Evolutionary conservation across 176 grass and related monocot genomes (phyloP).

Genomic region (Poa annua): DNA sequence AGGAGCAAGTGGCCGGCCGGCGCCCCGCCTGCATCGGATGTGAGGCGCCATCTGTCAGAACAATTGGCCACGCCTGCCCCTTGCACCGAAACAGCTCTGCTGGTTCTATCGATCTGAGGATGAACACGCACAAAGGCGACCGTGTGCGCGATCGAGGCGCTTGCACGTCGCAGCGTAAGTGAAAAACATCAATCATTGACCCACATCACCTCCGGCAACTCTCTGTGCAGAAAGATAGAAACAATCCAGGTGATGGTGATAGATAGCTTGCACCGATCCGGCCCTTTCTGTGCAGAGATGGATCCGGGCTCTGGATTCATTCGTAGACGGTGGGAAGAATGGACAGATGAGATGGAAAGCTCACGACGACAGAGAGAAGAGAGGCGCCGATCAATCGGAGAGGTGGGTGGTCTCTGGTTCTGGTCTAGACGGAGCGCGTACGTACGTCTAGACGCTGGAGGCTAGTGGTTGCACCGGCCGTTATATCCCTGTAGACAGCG

Average conservation of each 20-base stretch:
- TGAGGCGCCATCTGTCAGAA: not conserved
- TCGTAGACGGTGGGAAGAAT: slow-evolving; percentile 16
- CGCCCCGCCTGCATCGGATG: not conserved
- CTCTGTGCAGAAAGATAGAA: not conserved
- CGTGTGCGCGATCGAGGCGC: too few species aligned
- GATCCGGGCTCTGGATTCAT: not conserved
- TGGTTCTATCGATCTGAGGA: not conserved
- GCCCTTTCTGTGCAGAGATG: slow-evolving; percentile 16
- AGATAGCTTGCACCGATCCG: not conserved
- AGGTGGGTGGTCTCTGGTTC: too few species aligned
- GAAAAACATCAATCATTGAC: slow-evolving; percentile 53
- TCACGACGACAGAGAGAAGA: not conserved
- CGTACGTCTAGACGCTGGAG: too few species aligned
- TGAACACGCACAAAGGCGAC: not conserved
- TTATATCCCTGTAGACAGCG: slow-evolving; percentile 51
- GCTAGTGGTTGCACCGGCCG: slow-evolving; percentile 47
- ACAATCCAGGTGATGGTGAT: not conserved
- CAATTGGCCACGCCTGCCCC: not conserved
- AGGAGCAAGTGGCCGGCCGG: slow-evolving; percentile 14
- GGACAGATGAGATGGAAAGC: slow-evolving; percentile 46
- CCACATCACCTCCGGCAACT: too few species aligned
- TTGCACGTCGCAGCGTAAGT: not conserved
- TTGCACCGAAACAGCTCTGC: not conserved
- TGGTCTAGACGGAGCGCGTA: not conserved
- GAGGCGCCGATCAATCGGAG: not conserved